A percentile compares a stretch with the other conserved stretches of the same genome.
Conservation (phyloP, 2,329 filamentous ascomycete species). For the Oidium heveae region DNA sequence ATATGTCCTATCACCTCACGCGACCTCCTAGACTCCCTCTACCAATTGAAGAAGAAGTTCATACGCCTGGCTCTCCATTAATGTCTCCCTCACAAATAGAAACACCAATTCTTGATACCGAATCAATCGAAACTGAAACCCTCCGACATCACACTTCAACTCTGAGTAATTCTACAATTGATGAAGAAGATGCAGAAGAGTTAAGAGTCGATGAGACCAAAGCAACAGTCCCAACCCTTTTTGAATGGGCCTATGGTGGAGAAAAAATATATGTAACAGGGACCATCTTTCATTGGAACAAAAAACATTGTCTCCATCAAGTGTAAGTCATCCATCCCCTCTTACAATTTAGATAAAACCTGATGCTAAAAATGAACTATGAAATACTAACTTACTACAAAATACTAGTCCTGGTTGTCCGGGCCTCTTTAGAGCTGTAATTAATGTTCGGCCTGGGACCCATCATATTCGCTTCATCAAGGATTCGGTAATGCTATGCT, state of each 20-base stretch:
- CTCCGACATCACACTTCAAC: constrained; percentile 28
- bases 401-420: constrained; percentile 18
- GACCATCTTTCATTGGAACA: constrained; percentile 93
- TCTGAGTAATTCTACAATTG: constrained; percentile 36
- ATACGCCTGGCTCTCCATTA: constrained; percentile 77
- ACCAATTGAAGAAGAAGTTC: constrained; percentile 76
- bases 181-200: constrained; percentile 65
- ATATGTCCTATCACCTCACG: constrained; percentile 32
- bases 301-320: constrained; percentile 66
- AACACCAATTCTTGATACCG: constrained; percentile 13
- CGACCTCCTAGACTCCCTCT: constrained; percentile 75
- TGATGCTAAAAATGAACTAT: too few species aligned
- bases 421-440: constrained; percentile 46
- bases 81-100: constrained; percentile 39
- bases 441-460: constrained; percentile 74
- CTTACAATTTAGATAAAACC: too few species aligned
- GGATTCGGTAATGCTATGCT: constrained; percentile 79
- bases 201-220: constrained; percentile 49
- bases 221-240: constrained; percentile 55
- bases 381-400: too few species aligned
- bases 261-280: constrained; percentile 92
- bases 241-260: constrained; percentile 57
- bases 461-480: constrained; percentile 94
- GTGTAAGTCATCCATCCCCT: constrained; percentile 30
- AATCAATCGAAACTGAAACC: constrained; percentile 22